A percentile compares a stretch with the other conserved stretches of the same genome.
Evolutionary conservation across 208 protist species (phyloP).

Genomic region (Naegleria gruberi): DNA sequence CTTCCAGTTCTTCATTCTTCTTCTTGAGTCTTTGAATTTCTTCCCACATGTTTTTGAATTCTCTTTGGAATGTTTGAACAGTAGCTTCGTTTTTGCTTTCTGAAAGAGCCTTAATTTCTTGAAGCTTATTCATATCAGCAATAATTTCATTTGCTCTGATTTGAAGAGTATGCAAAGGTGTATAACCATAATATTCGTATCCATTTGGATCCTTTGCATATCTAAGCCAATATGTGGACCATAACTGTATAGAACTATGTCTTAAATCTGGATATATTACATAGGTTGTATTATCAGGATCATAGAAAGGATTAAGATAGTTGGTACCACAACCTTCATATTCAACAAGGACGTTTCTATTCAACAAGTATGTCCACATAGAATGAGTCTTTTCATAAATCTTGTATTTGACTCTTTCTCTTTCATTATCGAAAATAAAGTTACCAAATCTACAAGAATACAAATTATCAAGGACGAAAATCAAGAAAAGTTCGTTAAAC

Average conservation of each 20-base stretch:
- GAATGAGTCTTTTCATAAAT: not conserved
- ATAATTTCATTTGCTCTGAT: not conserved
- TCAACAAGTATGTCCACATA: not conserved
- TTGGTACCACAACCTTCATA: not conserved
- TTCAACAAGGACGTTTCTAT: not conserved
- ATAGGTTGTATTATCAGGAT: not conserved
- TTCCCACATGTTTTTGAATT: not conserved
- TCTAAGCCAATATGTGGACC: slow-evolving; percentile 6
- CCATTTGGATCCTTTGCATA: slow-evolving; percentile 1
- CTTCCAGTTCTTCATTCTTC: not conserved
- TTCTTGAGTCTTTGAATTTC: not conserved
- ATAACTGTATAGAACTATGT: not conserved
- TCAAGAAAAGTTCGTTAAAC: slow-evolving; percentile 61
- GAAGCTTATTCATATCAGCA: not conserved
- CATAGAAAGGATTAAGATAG: slow-evolving; percentile 17
- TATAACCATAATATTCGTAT: not conserved
- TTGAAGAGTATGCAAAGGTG: not conserved
- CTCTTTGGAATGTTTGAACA: slow-evolving; percentile 15
- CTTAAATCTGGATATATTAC: not conserved
- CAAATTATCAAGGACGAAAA: slow-evolving; percentile 53
- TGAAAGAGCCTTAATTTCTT: not conserved
- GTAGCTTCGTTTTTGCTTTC: not conserved
- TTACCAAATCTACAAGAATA: slow-evolving; percentile 73
- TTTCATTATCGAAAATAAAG: slow-evolving; percentile 59
- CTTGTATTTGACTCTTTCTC: not conserved